Base-by-base conservation (phyloP, 192 early-diverging fungal genomes). In the Coemansia biformis region DNA sequence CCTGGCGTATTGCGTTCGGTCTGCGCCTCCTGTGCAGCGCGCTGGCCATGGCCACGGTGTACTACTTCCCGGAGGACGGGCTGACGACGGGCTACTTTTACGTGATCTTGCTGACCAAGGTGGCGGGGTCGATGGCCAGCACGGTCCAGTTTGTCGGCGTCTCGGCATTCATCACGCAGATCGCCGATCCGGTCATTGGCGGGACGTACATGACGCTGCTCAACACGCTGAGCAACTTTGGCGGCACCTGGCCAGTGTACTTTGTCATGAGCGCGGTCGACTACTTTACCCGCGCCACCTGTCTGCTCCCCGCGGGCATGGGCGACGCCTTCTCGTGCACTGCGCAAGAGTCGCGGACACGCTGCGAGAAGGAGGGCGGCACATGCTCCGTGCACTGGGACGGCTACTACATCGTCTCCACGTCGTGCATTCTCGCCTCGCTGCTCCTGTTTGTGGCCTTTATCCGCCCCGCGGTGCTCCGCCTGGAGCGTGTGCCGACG, bases 81-180 rank as follows among this genome's bases (percentile, higher is more conserved):
- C 79, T 83, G 19, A 84, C 83, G 0, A 44, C 57, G 4, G 30
- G 71, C 5, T 93, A 91, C 60, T 93, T 98, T 59, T 64, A 77
- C 33, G 52, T 91, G 26, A 81, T 98, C 13, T 81, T 98, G 39
- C 42, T 76, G 23, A 81, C 80, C 16, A 91, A 85, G 28, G 88
- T 94, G 7, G 59, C 90, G 13, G 82, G 79, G 30, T 93, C 91
- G 0, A 93, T 96, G 62, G 86, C 84, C 68, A 84, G 84, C 48
- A 97, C 91, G 0, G 87, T 97, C 12, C 90, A 93, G 76, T 97
- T 99, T 69, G 96, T 99, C 24, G 86, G 91, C 21, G 81, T 99
- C 54, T 90, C 91, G 1, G 90, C 88, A 5, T 99, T 93, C 64
- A 89, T 95, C 73, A 89, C 96, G 4, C 84, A 85, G 64, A 93